Conservation (phyloP, 1,284 basidiomycete genomes). For the Coniferiporia sulphurascens region DNA sequence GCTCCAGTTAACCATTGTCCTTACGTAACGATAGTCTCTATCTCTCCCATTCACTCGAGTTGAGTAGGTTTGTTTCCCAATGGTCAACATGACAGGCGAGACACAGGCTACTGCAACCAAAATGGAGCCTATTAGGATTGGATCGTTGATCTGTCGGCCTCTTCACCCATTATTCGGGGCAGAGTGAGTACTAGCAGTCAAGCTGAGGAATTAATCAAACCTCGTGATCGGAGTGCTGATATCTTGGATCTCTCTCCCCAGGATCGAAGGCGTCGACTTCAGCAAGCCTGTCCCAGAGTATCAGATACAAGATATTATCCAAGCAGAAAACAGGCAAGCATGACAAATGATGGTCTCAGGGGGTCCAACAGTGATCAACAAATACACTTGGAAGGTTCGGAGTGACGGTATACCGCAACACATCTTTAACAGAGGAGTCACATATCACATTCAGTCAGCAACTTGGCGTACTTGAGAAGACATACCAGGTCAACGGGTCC, state of each 20-base stretch:
- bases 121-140: not conserved
- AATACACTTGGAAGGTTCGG: constrained; percentile 20
- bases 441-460: constrained; percentile 25
- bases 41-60: not conserved
- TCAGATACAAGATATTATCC: constrained; percentile 16
- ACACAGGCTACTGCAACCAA: not conserved
- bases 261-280: constrained; percentile 23
- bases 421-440: constrained; percentile 21
- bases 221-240: not conserved
- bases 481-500: constrained; percentile 19
- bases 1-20: no score
- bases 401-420: constrained; percentile 26
- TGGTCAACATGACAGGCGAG: not conserved
- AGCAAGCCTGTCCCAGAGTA: constrained; percentile 16
- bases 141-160: not conserved
- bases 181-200: not conserved
- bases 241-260: not conserved
- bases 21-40: no score
- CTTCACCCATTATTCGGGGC: not conserved
- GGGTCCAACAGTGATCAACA: not conserved
- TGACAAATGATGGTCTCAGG: not conserved
- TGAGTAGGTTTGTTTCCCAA: not conserved
- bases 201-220: not conserved
- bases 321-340: constrained; percentile 15
- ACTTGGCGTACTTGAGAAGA: constrained; percentile 23